phyloP scores from a whole-genome alignment of 1,284 basidiomycete species.

The Boletus mariae region DNA sequence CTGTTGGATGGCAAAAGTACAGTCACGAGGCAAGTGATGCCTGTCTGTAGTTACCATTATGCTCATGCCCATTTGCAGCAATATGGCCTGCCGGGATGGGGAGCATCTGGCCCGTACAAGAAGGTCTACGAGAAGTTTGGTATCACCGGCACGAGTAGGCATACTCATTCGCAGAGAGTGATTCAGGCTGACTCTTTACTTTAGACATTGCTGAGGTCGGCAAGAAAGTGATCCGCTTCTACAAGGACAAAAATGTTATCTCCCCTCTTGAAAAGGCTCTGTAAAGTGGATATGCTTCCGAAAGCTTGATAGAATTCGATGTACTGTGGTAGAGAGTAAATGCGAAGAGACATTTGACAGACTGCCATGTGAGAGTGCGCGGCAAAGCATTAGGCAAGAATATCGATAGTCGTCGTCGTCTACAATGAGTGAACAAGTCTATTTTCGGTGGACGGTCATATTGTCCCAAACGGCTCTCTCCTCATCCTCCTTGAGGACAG shows the following conservation, averaged over 20 bases:
- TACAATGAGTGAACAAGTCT: conserved; percentile 34
- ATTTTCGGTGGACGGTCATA: conserved; percentile 60
- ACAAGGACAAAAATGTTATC: conserved; percentile 73
- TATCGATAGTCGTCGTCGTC: conserved; percentile 20
- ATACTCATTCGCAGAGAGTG: not conserved
- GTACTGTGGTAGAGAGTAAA: conserved; percentile 16
- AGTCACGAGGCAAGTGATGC: conserved; percentile 66
- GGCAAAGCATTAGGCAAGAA: conserved; percentile 11
- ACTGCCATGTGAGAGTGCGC: not conserved
- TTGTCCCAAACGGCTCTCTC: conserved; percentile 89
- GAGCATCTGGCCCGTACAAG: conserved; percentile 86
- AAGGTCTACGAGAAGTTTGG: conserved; percentile 90
- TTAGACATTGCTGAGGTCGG: conserved; percentile 75
- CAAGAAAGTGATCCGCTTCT: conserved; percentile 85
- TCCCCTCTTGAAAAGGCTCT: conserved; percentile 82
- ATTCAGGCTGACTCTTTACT: conserved; percentile 7
- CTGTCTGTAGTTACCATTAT: not conserved
- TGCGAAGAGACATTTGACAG: conserved; percentile 5
- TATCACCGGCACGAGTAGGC: conserved; percentile 74
- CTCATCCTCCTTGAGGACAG: conserved; percentile 72
- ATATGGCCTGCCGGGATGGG: conserved; percentile 78
- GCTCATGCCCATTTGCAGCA: conserved; percentile 42
- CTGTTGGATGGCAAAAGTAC: conserved; percentile 82
- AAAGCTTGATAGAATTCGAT: conserved; percentile 1
- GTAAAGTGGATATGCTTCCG: conserved; percentile 15